Evolutionary conservation across 2,329 filamentous ascomycete genomes (phyloP).

Genomic region (Aspergillus alliaceus): DNA sequence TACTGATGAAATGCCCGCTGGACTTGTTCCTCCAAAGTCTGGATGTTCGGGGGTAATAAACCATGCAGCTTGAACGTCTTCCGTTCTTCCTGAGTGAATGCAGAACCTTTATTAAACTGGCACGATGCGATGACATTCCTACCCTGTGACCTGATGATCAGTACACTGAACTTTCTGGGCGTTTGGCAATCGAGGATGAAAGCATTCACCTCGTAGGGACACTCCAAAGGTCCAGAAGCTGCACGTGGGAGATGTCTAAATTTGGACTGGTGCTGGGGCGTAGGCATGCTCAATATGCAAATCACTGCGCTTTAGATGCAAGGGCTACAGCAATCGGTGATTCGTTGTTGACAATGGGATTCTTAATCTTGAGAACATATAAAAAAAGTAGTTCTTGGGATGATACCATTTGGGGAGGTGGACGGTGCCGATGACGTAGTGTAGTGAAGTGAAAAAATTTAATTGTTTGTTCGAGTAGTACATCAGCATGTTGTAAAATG

Average conservation of each 20-base stretch:
- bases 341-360: no score
- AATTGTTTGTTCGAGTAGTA: background rate
- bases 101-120: slow-evolving; percentile 81
- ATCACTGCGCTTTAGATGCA: background rate
- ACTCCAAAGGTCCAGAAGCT: slow-evolving; percentile 29
- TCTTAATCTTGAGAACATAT: no score
- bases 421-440: background rate
- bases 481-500: no score
- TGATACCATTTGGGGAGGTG: no score
- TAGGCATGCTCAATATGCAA: slow-evolving; percentile 9
- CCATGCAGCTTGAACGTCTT: slow-evolving; percentile 69
- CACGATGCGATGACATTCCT: slow-evolving; percentile 62
- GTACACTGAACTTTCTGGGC: background rate
- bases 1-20: slow-evolving; percentile 81
- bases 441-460: no score
- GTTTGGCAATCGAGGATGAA: background rate
- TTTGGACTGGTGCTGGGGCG: slow-evolving; percentile 19
- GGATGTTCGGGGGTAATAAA: slow-evolving; percentile 69
- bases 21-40: slow-evolving; percentile 75
- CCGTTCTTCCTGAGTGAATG: slow-evolving; percentile 70
- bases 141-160: slow-evolving; percentile 32
- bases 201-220: slow-evolving; percentile 24
- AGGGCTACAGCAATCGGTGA: no score
- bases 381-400: background rate
- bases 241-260: slow-evolving; percentile 33